phyloP scores from a whole-genome alignment of 2,329 filamentous ascomycete genomes.

The Stachybotrys chartarum region DNA sequence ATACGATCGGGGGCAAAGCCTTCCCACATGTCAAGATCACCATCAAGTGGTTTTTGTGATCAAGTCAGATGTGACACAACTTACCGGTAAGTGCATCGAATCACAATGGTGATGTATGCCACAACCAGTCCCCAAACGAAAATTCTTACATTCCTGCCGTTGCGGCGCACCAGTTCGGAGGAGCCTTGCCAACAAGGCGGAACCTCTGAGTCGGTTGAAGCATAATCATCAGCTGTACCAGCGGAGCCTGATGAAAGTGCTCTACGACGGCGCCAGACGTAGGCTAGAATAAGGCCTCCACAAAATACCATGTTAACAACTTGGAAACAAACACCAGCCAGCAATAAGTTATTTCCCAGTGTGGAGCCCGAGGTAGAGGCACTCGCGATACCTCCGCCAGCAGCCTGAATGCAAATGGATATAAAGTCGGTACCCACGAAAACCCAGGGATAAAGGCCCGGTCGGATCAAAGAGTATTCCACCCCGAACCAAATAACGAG shows the following conservation, averaged over 20 bases:
- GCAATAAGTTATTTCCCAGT: neutral
- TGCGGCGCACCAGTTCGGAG: neutral
- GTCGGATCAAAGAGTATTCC: conserved; percentile 29
- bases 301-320: neutral
- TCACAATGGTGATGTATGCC: neutral
- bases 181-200: neutral
- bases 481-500: conserved; percentile 34
- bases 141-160: neutral
- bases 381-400: conserved; percentile 11
- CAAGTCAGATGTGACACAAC: neutral
- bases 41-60: no score
- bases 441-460: conserved; percentile 38
- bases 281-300: neutral
- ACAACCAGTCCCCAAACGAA: neutral
- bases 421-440: conserved; percentile 42
- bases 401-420: conserved; percentile 21
- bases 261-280: neutral
- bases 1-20: no score
- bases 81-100: neutral
- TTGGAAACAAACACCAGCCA: neutral
- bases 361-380: neutral
- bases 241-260: no score
- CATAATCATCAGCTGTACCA: neutral
- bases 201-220: neutral
- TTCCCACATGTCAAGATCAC: no score